Conservation (phyloP, 148 eudicot genomes). For the Persicaria tinctoria region DNA sequence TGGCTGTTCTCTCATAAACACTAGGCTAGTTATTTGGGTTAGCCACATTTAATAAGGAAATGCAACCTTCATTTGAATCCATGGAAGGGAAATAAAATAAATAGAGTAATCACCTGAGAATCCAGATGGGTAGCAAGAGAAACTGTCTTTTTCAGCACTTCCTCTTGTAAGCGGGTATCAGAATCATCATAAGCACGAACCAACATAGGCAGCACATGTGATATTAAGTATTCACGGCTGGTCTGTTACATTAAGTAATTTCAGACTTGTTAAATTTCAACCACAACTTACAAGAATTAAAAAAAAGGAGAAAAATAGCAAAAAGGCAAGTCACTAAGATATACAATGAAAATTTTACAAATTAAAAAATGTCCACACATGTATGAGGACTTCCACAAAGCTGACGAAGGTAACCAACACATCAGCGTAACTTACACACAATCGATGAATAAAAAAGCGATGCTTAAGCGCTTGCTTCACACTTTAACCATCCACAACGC, state of each 20-base stretch:
- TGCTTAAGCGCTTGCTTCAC: too few relatives aligned
- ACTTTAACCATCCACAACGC: too few relatives aligned
- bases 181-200: conserved; percentile 94
- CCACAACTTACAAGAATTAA: background rate
- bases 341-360: too few relatives aligned
- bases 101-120: conserved; percentile 46
- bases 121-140: conserved; percentile 79
- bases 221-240: conserved; percentile 60
- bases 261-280: background rate
- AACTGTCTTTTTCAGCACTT: conserved; percentile 71
- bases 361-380: too few relatives aligned
- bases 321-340: too few relatives aligned
- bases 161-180: conserved; percentile 98
- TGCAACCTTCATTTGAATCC: background rate
- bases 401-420: too few relatives aligned
- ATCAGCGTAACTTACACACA: too few relatives aligned
- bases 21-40: background rate
- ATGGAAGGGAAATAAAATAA: background rate
- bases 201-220: conserved; percentile 88
- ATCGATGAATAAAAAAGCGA: too few relatives aligned
- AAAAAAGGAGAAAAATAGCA: background rate
- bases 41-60: background rate
- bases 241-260: conserved; percentile 34
- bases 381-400: too few relatives aligned
- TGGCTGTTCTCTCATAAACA: background rate